Percentiles rank a stretch among this genome's conserved stretches.
Evolutionary conservation across 2,329 filamentous ascomycete genomes (phyloP).

Genomic region (Colletotrichum paranaense): DNA sequence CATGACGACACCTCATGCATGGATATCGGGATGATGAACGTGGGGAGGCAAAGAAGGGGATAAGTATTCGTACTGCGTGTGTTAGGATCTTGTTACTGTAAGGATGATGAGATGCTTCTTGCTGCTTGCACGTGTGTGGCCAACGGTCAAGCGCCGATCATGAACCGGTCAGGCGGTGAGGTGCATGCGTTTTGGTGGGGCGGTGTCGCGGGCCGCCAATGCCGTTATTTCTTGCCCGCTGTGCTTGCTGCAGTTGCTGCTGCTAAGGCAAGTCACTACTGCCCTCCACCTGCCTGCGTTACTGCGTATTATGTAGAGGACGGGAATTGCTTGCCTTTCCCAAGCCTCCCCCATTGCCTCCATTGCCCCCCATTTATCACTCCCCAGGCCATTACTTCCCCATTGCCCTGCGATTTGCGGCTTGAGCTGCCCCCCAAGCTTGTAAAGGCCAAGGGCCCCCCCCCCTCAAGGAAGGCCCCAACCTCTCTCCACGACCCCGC

Average conservation of each 20-base stretch:
- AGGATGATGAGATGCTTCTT: not conserved
- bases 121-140: not conserved
- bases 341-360: not conserved
- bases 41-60: not conserved
- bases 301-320: too few relatives aligned
- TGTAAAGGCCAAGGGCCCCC: too few relatives aligned
- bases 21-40: not conserved
- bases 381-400: too few relatives aligned
- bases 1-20: constrained; percentile 7
- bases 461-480: not conserved
- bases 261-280: too few relatives aligned
- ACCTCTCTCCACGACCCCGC: constrained; percentile 4
- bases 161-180: constrained; percentile 22
- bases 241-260: too few relatives aligned
- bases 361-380: too few relatives aligned
- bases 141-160: constrained; percentile 7
- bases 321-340: not conserved
- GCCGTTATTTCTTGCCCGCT: not conserved
- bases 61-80: too few relatives aligned
- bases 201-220: constrained; percentile 5
- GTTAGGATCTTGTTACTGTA: too few relatives aligned
- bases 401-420: too few relatives aligned
- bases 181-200: constrained; percentile 8
- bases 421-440: too few relatives aligned
- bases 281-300: too few relatives aligned